Evolutionary conservation across 257 asterid species (phyloP).

Genomic region (Cynanchum wilfordii): DNA sequence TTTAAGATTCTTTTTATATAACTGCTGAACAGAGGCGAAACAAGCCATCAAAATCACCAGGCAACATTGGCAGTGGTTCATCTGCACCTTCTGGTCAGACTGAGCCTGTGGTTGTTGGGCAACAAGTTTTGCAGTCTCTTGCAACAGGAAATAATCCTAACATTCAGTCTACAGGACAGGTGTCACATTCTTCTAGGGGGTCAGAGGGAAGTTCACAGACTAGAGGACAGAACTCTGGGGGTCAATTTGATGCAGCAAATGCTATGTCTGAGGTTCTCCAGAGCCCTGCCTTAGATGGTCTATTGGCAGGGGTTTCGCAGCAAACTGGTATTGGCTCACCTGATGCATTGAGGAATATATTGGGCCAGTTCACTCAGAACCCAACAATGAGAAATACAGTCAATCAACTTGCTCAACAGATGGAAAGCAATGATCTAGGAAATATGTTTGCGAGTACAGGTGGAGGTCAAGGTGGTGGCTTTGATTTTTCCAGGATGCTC

Average conservation of each 20-base stretch:
- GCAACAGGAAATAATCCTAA: slow-evolving; percentile 30
- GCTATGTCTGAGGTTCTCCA: slow-evolving; percentile 76
- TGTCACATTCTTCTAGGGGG: slow-evolving; percentile 26
- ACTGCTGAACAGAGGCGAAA: slow-evolving; percentile 50
- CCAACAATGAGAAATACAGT: slow-evolving; percentile 85
- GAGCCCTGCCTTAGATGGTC: slow-evolving; percentile 66
- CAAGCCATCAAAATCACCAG: slow-evolving; percentile 37
- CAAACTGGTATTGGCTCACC: slow-evolving; percentile 94
- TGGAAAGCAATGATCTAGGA: slow-evolving; percentile 69
- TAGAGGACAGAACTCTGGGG: slow-evolving; percentile 30
- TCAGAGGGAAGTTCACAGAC: slow-evolving; percentile 24
- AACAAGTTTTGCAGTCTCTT: slow-evolving; percentile 61
- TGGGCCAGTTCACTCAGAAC: slow-evolving; percentile 74
- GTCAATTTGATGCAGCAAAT: slow-evolving; percentile 43
- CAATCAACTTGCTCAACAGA: slow-evolving; percentile 86
- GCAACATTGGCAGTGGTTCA: slow-evolving; percentile 39
- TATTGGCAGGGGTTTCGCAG: slow-evolving; percentile 81
- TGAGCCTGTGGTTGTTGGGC: slow-evolving; percentile 45
- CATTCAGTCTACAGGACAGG: slow-evolving; percentile 27
- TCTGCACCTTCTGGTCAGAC: slow-evolving; percentile 32
- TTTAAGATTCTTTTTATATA: slow-evolving; percentile 11
- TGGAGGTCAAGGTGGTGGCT: slow-evolving; percentile 61
- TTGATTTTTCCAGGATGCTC: slow-evolving; percentile 84
- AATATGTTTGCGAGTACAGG: slow-evolving; percentile 68
- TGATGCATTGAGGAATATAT: slow-evolving; percentile 70